These are phyloP conservation scores for Colletotrichum sansevieriae DNA, from an alignment of 2,329 filamentous ascomycete genomes.

Conservation along the genomic window DNA sequence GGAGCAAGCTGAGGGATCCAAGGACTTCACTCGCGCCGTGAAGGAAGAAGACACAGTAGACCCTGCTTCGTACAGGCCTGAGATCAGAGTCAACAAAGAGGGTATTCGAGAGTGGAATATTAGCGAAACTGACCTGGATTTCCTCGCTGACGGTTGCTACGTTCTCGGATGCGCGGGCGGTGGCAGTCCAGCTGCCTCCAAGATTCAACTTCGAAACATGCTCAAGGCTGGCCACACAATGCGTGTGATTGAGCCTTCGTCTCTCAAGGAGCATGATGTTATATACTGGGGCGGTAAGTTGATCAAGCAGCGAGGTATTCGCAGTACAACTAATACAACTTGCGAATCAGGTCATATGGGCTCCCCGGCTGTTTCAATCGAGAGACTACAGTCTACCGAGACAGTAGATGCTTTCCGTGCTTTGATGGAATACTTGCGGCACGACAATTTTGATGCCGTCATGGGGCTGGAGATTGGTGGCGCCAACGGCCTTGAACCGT, in stretches of 20 bases:
- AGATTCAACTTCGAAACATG: slow-evolving; percentile 55
- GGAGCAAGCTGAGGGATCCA: slow-evolving; percentile 52
- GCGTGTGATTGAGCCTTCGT: slow-evolving; percentile 54
- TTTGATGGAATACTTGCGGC: slow-evolving; percentile 50
- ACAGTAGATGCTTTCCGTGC: slow-evolving; percentile 52
- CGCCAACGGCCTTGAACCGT: slow-evolving; percentile 71
- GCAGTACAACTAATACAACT: neutral
- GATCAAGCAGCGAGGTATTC: neutral
- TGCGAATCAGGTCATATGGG: slow-evolving; percentile 49
- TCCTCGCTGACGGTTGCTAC: slow-evolving; percentile 60
- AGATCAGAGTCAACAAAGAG: neutral
- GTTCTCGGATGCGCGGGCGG: slow-evolving; percentile 63
- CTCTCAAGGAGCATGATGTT: slow-evolving; percentile 58
- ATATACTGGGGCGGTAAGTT: slow-evolving; percentile 56
- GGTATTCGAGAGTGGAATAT: slow-evolving; percentile 56
- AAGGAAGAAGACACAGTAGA: slow-evolving; percentile 61
- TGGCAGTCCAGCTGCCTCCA: slow-evolving; percentile 50
- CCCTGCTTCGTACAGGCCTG: slow-evolving; percentile 25
- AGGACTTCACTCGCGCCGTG: slow-evolving; percentile 53
- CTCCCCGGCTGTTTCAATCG: slow-evolving; percentile 57
- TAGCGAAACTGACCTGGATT: slow-evolving; percentile 59
- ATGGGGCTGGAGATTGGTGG: slow-evolving; percentile 73
- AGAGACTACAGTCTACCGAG: slow-evolving; percentile 57
- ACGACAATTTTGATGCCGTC: slow-evolving; percentile 51
- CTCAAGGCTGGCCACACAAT: slow-evolving; percentile 55